phyloP scores from a whole-genome alignment of 805 yeast species.

The Metschnikowia cerradonensis region DNA sequence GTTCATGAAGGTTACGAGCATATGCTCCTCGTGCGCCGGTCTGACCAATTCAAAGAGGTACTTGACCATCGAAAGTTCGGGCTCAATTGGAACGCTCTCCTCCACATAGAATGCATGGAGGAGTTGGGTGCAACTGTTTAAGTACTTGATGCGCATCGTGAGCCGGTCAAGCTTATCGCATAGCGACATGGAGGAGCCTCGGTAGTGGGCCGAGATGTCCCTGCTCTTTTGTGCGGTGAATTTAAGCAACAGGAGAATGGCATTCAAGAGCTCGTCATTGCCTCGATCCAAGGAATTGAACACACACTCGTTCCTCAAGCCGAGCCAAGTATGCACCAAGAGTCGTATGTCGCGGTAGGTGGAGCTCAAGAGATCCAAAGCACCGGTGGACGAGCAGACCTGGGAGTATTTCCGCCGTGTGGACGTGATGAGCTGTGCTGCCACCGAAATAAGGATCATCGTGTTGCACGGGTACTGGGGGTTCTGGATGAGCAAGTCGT shows the following conservation, averaged over 20 bases:
- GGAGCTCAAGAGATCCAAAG: conserved; percentile 13
- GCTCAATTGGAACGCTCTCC: neutral
- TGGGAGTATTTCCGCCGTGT: neutral
- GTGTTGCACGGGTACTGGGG: conserved; percentile 17
- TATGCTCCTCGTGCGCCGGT: conserved; percentile 3
- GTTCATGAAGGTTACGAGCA: conserved; percentile 6
- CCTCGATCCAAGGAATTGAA: conserved; percentile 16
- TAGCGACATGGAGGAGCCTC: neutral
- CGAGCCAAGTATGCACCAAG: conserved; percentile 14
- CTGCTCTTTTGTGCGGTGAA: conserved; percentile 7
- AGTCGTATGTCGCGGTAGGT: conserved; percentile 1
- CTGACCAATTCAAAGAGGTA: conserved; percentile 7
- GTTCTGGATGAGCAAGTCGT: conserved; percentile 7
- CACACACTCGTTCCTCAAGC: conserved; percentile 10
- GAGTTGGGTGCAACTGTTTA: neutral
- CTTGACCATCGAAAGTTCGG: neutral
- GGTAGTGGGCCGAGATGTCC: conserved; percentile 6
- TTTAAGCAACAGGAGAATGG: conserved; percentile 8
- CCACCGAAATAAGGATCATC: conserved; percentile 6
- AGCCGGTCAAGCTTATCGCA: conserved; percentile 2
- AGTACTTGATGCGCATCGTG: neutral
- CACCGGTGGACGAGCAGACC: conserved; percentile 8
- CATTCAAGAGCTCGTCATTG: conserved; percentile 27
- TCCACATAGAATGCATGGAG: conserved; percentile 2
- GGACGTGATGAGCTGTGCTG: conserved; percentile 8